These are phyloP conservation scores for Colletotrichum sp. DNA, from an alignment of 2,329 filamentous ascomycete genomes.

Conservation along the genomic window DNA sequence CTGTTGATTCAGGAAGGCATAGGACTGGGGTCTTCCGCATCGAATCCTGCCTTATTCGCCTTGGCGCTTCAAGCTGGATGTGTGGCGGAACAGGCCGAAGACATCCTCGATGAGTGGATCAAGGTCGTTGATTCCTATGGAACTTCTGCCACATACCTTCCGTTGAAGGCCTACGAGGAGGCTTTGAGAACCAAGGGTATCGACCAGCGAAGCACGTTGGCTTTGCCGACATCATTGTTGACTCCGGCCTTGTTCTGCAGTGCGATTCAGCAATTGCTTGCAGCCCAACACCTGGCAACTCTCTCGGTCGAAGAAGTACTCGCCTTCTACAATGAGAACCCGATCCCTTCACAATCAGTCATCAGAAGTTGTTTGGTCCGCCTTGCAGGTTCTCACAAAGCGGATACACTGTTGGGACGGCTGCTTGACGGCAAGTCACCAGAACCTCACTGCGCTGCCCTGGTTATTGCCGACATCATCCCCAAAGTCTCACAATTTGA, in stretches of 20 bases:
- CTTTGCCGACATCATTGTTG: not conserved
- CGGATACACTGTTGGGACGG: not conserved
- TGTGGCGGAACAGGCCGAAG: not conserved
- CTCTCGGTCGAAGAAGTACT: not conserved
- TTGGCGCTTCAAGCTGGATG: not conserved
- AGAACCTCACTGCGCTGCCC: not conserved
- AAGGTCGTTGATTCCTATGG: not conserved
- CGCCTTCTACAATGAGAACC: not conserved
- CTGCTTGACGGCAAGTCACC: not conserved
- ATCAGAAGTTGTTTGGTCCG: not conserved
- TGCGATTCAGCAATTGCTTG: not conserved
- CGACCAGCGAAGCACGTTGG: not conserved
- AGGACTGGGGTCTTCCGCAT: not conserved
- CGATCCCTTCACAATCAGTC: not conserved
- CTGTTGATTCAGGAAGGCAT: not conserved
- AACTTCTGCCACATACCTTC: not conserved
- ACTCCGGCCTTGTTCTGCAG: not conserved
- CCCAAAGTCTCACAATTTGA: not conserved
- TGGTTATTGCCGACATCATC: not conserved
- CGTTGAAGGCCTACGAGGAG: not conserved
- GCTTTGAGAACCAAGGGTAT: fast-evolving
- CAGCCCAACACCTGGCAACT: not conserved
- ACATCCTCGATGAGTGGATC: not conserved
- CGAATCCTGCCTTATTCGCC: not conserved
- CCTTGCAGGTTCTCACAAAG: not conserved